These are phyloP conservation scores for Alternaria atra DNA, from an alignment of 2,329 filamentous ascomycete species.

Conservation along the genomic window DNA sequence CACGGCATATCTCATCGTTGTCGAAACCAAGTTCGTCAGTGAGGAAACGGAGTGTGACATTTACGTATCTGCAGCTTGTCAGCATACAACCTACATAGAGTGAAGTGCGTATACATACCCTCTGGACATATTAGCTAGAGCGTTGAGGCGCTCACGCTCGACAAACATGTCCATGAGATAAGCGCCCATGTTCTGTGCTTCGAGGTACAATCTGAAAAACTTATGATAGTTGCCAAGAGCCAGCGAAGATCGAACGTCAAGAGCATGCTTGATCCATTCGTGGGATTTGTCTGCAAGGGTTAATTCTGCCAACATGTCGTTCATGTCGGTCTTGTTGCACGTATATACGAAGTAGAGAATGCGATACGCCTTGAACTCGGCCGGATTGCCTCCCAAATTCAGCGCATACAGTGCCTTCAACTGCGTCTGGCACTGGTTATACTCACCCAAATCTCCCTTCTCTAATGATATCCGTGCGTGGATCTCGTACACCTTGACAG, in stretches of 20 bases:
- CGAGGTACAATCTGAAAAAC: conserved; percentile 95
- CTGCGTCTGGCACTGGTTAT: conserved; percentile 99
- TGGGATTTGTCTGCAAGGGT: conserved; percentile 94
- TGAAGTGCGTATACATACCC: conserved; percentile 70
- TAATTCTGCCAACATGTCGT: conserved; percentile 98
- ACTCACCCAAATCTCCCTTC: conserved; percentile 99
- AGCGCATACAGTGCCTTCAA: conserved; percentile 88
- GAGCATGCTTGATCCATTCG: conserved; percentile 82
- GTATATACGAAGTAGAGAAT: conserved; percentile 99
- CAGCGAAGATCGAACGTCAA: conserved; percentile 88
- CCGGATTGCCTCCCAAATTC: conserved; percentile 85
- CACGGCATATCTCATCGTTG: conserved; percentile 86
- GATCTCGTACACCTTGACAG: conserved; percentile 94
- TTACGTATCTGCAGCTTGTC: conserved; percentile 80
- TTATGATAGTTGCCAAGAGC: conserved; percentile 96
- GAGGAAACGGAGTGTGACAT: conserved; percentile 86
- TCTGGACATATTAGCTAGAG: conserved; percentile 91
- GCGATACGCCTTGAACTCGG: conserved; percentile 99
- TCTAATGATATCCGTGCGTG: conserved; percentile 97
- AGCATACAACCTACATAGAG: conserved; percentile 48
- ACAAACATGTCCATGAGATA: conserved; percentile 99
- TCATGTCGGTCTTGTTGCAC: conserved; percentile 96
- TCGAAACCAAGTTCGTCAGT: conserved; percentile 97
- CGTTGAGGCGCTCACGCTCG: conserved; percentile 87
- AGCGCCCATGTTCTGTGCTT: conserved; percentile 94